phyloP scores from a whole-genome alignment of 768 basidiomycete genomes.

The Mycena alexandri region DNA sequence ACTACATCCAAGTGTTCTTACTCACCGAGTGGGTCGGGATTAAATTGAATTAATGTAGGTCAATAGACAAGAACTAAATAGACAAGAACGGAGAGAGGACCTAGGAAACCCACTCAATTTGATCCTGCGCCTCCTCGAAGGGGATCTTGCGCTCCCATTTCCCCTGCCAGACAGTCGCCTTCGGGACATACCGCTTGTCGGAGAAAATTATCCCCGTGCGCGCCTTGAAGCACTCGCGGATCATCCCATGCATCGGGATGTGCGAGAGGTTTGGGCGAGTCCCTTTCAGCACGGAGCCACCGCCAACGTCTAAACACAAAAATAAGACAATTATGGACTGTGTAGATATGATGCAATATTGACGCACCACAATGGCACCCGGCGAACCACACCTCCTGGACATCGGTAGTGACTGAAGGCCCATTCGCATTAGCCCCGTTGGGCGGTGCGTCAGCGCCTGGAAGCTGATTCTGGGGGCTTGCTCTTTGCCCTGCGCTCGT shows the following conservation, averaged over 20 bases:
- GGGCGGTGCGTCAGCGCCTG: slow-evolving; percentile 3
- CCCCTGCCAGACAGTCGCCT: too few relatives aligned
- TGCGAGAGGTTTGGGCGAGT: slow-evolving; percentile 26
- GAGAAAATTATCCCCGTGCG: slow-evolving; percentile 23
- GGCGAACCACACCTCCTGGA: slow-evolving; percentile 28
- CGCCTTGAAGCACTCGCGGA: slow-evolving; percentile 32
- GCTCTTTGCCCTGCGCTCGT: slow-evolving; percentile 27
- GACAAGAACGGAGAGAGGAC: too few relatives aligned
- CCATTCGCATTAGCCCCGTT: neutral
- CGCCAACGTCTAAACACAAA: slow-evolving; percentile 17
- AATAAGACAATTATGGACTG: slow-evolving; percentile 2
- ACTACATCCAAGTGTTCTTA: too few relatives aligned
- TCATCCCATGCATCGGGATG: slow-evolving; percentile 25
- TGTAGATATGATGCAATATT: slow-evolving; percentile 9
- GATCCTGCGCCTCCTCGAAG: too few relatives aligned
- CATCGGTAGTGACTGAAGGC: slow-evolving; percentile 25
- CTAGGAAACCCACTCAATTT: too few relatives aligned
- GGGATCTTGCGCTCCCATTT: too few relatives aligned
- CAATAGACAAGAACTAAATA: too few relatives aligned
- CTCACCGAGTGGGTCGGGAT: too few relatives aligned
- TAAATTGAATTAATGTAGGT: too few relatives aligned
- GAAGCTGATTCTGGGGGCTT: slow-evolving; percentile 19
- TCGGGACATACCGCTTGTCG: neutral
- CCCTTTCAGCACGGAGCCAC: slow-evolving; percentile 25
- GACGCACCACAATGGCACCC: slow-evolving; percentile 29